These are phyloP conservation scores for Lasiodiplodia sp. DNA, from an alignment of 2,329 filamentous ascomycete species.

Conservation along the genomic window DNA sequence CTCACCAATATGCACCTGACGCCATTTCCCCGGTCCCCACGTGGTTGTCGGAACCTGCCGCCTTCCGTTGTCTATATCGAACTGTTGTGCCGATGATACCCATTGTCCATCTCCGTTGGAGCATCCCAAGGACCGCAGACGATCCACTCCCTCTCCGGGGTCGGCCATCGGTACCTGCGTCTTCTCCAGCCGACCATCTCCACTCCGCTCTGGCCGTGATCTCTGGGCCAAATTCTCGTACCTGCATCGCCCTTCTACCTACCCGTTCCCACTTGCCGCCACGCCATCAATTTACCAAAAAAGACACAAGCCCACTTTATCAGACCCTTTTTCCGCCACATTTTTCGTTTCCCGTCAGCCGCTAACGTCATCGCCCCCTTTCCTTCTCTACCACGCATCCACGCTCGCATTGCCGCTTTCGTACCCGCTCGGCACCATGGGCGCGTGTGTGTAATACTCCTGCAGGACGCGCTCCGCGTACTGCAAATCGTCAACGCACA, in stretches of 20 bases:
- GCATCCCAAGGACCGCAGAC: neutral
- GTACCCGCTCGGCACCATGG: slow-evolving; percentile 24
- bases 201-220: neutral
- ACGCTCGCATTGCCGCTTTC: slow-evolving; percentile 27
- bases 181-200: neutral
- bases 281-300: neutral
- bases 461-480: slow-evolving; percentile 35
- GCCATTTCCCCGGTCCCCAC: neutral
- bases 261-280: neutral
- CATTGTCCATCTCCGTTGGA: neutral
- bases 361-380: neutral
- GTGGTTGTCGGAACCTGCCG: neutral
- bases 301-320: neutral
- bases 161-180: neutral
- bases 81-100: neutral
- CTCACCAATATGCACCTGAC: neutral
- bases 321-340: neutral
- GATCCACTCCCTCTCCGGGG: neutral
- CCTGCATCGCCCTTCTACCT: neutral
- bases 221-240: neutral
- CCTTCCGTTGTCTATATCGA: neutral
- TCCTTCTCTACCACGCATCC: slow-evolving; percentile 19
- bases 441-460: slow-evolving; percentile 25
- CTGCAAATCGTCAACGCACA: slow-evolving; percentile 41
- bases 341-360: neutral